Evolutionary conservation across 805 yeast genomes (phyloP), one percentile per base, ranked within the genome.

Genomic region (Candida palmyrensis): DNA sequence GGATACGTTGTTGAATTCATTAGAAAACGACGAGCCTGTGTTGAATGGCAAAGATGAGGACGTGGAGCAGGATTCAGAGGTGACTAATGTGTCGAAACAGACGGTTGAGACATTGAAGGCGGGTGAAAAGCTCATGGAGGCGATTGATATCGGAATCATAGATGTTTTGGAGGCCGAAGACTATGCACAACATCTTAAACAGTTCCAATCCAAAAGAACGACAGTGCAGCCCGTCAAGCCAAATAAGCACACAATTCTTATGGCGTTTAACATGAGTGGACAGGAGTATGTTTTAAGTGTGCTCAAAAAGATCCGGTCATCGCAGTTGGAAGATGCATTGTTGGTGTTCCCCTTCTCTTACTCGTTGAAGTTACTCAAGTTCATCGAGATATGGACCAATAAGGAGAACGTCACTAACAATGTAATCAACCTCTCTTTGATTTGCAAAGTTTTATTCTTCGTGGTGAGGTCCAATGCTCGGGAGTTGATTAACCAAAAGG

Each of bases 21-120:
- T 87, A 27, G 95, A 86, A 48, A 75, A 71, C 25, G 78, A 65
- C 11, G 62, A 61, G 17, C 53, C 59, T 23, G 44, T 48, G 10
- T 21, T 27, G 21, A 62, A 50, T 16, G 71, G 59, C 29, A 60
- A 47, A 3, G 49, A 37, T 15, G 66, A 54, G 7, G 64, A 51
- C 18, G 61, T 49, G 7, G 73, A 55, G 1, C 70, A 61, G 10
- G 56, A 45, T 3, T 80, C 73, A 38, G 83, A 75, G 32, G 79
- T 73, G 3, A 69, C 73, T 5, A 73, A 73, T 35, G 97, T 86
- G 12, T 71, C 76, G 22, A 80, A 81, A 47, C 96, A 89, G 57
- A 87, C 96, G 0, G 66, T 80, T 53, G 98, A 92, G 49, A 83
- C 96, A 2, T 71, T 92, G 51, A 90, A 90, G 57, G 92, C 96